Base-by-base conservation (phyloP, 805 yeast genomes). In the Naumovozyma dairenensis region DNA sequence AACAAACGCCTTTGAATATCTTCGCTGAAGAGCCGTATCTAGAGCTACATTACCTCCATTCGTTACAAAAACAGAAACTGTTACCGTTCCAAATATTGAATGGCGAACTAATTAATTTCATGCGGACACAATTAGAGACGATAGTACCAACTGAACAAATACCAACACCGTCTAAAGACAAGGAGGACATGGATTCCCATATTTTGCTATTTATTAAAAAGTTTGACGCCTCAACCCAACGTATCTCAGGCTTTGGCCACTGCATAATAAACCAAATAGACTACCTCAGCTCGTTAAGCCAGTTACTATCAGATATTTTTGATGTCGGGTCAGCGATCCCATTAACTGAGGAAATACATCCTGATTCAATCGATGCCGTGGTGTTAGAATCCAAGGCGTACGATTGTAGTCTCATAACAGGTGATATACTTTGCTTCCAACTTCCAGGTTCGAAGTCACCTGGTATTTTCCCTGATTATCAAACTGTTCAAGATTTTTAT, bases 211-310 rank as follows among this genome's bases (percentile, higher is more conserved):
- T 79, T 44, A 45, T 85, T 32, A 85, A 86, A 54, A 67, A 67
- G 41, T 85, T 80, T 57, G 87, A 85, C 48, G 67, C 66, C 1
- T 49, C 52, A 4, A 45, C 57, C 0, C 80, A 75, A 50, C 53
- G 63, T 4, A 51, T 84, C n/a, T 57, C 53, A n/a, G 94, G 94
- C 1, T 57, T 80, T 14, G 71, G 82, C 0, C 81, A 82, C 46
- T 52, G 66, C 3, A 56, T 66, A 14, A 74, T 80, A 1, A 55
- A 67, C 9, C 67, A 67, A 33, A 69, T 68, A 30, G 72, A 69
- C 15, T 48, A 53, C 1, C 54, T 78, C 5, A 59, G 62, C 0
- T 50, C 57, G 3, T 9, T 39, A 4, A 14, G 33, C 5, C 4
- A 34, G 14, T 16, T 27, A 4, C 17, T 39, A 6, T 8, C 28